Base-by-base conservation (phyloP, 768 basidiomycete species). In the Kwoniella sp. region DNA sequence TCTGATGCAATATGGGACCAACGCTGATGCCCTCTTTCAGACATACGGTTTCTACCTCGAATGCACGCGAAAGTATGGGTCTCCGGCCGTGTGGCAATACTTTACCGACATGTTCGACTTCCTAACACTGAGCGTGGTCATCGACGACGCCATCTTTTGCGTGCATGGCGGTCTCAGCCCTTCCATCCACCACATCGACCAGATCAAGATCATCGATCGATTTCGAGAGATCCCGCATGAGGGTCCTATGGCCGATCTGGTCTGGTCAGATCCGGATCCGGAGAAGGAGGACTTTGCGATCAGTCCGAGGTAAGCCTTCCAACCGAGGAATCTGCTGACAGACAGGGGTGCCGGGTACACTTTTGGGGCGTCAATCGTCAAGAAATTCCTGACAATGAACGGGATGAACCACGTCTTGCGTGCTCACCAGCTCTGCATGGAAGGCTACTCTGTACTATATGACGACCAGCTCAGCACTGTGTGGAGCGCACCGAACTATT, bases 81-180 rank as follows among this genome's bases (percentile, higher is more conserved):
- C 88, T 2, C 84, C 91, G 27, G 86, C 87, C 64, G 93, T 96
- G 28, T 99, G 95, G 95, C 91, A 89, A 23, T 96, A 98, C 75
- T 98, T 99, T 69, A 99, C 95, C 54, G 95, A 99, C 77, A 95
- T 99, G 93, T 99, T 99, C 75, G 95, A 99, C 78, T 99, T 91
- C 78, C 77, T 99, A 62, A 98, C 95, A 10, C 79, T 99, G 50
- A 91, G 89, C 28, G 92, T 93, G 50, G 95, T 99, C 57, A 96
- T 99, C 65, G 95, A 99, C 77, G 91, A 99, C 78, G 85, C 85
- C 68, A 96, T 99, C 80, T 96, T 99, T 75, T 99, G 95, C 65
- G 93, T 99, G 9, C 95, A 99, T 63, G 95, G 95, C 65, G 93
- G 93, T 89, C 81, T 99, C 29, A 95, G 91, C 25, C 95, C 95